Evolutionary conservation across 495 filamentous ascomycete species (phyloP).

Genomic region (Thermothielavioides terrestris): DNA sequence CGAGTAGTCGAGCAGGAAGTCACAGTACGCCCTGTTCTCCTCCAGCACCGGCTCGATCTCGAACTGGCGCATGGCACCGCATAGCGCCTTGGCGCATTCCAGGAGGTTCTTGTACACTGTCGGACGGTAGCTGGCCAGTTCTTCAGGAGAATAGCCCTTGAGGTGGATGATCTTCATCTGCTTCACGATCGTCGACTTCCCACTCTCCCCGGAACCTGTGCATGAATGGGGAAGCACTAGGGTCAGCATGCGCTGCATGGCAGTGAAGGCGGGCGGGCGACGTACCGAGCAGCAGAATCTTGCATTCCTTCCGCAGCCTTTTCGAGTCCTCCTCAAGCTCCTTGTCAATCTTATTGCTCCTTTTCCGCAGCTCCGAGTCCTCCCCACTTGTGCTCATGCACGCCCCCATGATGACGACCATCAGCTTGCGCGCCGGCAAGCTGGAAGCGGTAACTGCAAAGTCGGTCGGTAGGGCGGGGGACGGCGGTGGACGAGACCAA

Average conservation of each 20-base stretch:
- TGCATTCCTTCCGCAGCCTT: conserved; percentile 90
- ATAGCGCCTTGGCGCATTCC: conserved; percentile 89
- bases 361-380: conserved; percentile 84
- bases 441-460: conserved; percentile 4
- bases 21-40: conserved; percentile 62
- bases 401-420: conserved; percentile 69
- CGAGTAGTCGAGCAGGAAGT: conserved; percentile 77
- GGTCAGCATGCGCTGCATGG: neutral
- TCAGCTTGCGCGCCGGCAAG: neutral
- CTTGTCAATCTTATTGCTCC: conserved; percentile 87
- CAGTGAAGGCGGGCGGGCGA: conserved; percentile 9
- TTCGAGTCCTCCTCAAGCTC: conserved; percentile 87
- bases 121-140: conserved; percentile 83
- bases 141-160: conserved; percentile 88
- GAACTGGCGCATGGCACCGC: conserved; percentile 82
- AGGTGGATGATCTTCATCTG: conserved; percentile 99
- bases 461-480: conserved; percentile 3
- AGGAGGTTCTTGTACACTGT: conserved; percentile 97
- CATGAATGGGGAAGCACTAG: neutral
- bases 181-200: conserved; percentile 98
- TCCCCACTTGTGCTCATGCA: conserved; percentile 79
- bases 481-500: neutral
- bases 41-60: conserved; percentile 61
- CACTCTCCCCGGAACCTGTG: conserved; percentile 91
- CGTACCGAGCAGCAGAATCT: conserved; percentile 89